Evolutionary conservation across 371 early-diverging fungal species (phyloP), one percentile per base, ranked within the genome.

Genomic region (Mucor piriformis): DNA sequence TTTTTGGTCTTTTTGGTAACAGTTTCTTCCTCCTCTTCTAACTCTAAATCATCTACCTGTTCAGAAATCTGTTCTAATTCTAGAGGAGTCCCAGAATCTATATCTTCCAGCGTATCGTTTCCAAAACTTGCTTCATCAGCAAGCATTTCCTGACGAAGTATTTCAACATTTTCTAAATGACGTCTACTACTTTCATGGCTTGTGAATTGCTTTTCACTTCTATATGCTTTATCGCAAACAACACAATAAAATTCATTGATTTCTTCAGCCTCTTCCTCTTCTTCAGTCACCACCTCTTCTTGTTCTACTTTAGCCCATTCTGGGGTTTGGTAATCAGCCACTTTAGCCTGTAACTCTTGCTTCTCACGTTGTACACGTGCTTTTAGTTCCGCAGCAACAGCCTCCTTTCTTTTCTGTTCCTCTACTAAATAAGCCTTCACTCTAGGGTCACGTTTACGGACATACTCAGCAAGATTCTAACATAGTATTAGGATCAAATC

Each of bases 371-470:
- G 84, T 5, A 64, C 48, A 11, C 74, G 70, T 21, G 77, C 76
- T 60, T 83, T 86, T 50, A 74, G 78, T 63, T 84, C 86, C 13
- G 77, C 77, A 23, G 74, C 76, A 7, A 72, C 73, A 1, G 76
- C 81, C 52, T 85, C 78, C 46, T 75, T 78, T 38, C 71, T 72
- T 51, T 84, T 78, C 35, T 72, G 70, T 16, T 77, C 73, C 43
- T 77, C 77, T 20, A 80, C 86, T 24, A 77, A 67, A 61, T 72
- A 86, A 1, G 69, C 75, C 16, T 86, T 83, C 53, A 75, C 84
- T 8, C 95, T 76, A 23, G 94, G 94, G 72, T 95, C 95, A 15
- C 92, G 85, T 61, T 91, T 92, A 24, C 87, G 66, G 5, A 91
- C 72, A 57, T 81, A 88, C 3, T 69, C 65, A 2, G 81, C 84